Base-by-base conservation (phyloP, 2,329 filamentous ascomycete species). In the Calonectria multiphialidica region DNA sequence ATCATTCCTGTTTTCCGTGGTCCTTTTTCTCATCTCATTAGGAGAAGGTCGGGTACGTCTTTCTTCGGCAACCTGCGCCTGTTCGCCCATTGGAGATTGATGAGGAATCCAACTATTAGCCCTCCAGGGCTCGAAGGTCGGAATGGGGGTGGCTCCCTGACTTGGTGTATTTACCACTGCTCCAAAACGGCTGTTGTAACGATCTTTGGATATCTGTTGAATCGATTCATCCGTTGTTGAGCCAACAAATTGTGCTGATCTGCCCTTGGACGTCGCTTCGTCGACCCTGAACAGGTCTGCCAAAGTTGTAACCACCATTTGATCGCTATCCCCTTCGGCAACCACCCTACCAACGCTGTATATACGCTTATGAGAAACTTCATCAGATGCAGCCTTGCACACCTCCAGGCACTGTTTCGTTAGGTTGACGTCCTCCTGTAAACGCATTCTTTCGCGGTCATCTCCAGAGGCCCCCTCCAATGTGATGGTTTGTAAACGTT, bases 251-350 rank as follows among this genome's bases (percentile, higher is more conserved):
- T 84, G 81, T 44, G 80, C 79, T 55, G 83, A 84, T 30, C 79
- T 80, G 33, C 72, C 78, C 71, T 75, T 82, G 7, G 83, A 81
- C 65, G 76, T 61, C 42, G 80, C 83, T 76, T 83, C 85, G 70
- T 77, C 81, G 64, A 86, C 77, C 73, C 85, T 79, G 68, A 86
- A 86, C 64, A 86, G 77, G 80, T 85, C 84, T 45, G 83, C 83
- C 70, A 84, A 74, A 72, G 83, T 85, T 69, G 80, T 85, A 68
- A 86, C 79, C 69, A 86, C 81, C 35, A 85, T 78, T 78, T 85
- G 82, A 77, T 85, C 82, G 73, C 82, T 83, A 64, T 84, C 79
- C 28, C 73, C 79, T 53, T 85, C 82, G 55, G 82, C 82, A 79
- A 83, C 71, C 12, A 80, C 78, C 76, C 85, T 83, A 15, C 82